Conservation (phyloP, 2,329 filamentous ascomycete species). For the Ceratocystis papillata region DNA sequence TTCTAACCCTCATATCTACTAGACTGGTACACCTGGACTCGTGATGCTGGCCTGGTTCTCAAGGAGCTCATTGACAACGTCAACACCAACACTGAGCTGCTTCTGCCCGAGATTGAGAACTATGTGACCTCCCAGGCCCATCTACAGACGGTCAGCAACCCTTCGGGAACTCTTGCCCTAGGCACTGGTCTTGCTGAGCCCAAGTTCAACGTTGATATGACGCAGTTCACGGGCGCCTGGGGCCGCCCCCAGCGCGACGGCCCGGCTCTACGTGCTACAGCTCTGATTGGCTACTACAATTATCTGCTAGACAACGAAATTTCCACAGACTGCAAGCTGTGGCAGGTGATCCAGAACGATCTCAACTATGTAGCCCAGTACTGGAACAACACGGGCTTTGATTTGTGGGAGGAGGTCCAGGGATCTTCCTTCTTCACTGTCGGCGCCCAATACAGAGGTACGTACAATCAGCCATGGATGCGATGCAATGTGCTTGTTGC, state of each 20-base stretch:
- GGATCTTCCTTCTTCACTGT: slow-evolving; percentile 73
- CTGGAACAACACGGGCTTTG: slow-evolving; percentile 57
- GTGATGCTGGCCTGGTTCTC: slow-evolving; percentile 61
- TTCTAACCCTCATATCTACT: neutral
- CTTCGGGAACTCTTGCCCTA: slow-evolving; percentile 48
- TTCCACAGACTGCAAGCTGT: slow-evolving; percentile 43
- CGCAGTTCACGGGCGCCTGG: slow-evolving; percentile 57
- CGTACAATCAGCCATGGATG: slow-evolving; percentile 26
- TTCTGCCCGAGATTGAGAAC: slow-evolving; percentile 53
- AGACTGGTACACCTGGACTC: slow-evolving; percentile 73
- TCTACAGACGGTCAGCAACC: slow-evolving; percentile 58
- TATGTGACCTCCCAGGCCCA: slow-evolving; percentile 58
- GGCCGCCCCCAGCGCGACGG: slow-evolving; percentile 70
- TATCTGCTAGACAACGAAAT: slow-evolving; percentile 60
- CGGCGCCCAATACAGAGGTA: slow-evolving; percentile 55
- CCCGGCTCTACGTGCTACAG: slow-evolving; percentile 62
- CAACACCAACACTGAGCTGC: slow-evolving; percentile 41
- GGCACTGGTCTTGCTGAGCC: slow-evolving; percentile 55
- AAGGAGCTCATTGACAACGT: slow-evolving; percentile 56
- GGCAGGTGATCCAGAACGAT: slow-evolving; percentile 68
- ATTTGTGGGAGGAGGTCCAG: slow-evolving; percentile 73
- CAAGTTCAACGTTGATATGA: slow-evolving; percentile 58
- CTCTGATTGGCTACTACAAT: slow-evolving; percentile 60
- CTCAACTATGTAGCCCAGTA: slow-evolving; percentile 64
- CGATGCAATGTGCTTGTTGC: too few relatives aligned